A percentile compares a stretch with the other conserved stretches of the same genome.
Conservation (phyloP, 1,284 basidiomycete species). For the Butyriboletus appendiculatus region DNA sequence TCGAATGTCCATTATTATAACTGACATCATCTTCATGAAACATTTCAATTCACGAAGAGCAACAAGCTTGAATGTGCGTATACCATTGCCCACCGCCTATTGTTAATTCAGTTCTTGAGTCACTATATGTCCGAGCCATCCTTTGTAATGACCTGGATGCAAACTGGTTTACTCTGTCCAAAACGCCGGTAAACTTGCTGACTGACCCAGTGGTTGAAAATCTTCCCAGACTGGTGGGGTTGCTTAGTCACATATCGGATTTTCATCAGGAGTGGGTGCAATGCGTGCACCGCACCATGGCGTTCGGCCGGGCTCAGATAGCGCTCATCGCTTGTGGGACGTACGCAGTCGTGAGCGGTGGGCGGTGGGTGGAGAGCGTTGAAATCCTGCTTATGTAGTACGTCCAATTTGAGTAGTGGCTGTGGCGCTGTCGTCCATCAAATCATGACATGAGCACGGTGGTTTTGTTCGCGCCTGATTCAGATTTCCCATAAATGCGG, state of each 20-base stretch:
- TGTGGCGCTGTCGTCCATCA: conserved; percentile 59
- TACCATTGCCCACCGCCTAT: conserved; percentile 29
- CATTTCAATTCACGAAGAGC: conserved; percentile 53
- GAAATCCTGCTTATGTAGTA: conserved; percentile 52
- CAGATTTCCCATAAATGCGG: conserved; percentile 45
- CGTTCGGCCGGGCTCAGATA: conserved; percentile 45
- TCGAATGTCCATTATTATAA: conserved; percentile 7
- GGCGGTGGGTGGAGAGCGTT: conserved; percentile 38
- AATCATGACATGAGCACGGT: conserved; percentile 38
- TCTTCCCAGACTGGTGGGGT: conserved; percentile 45
- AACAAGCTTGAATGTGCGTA: conserved; percentile 63
- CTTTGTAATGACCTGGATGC: conserved; percentile 20
- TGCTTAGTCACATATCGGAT: conserved; percentile 53
- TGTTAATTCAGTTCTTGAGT: conserved; percentile 80
- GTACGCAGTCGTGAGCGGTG: conserved; percentile 32
- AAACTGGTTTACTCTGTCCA: conserved; percentile 27
- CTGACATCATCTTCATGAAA: conserved; percentile 11
- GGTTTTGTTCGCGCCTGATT: no score
- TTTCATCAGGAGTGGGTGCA: conserved; percentile 52
- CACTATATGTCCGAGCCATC: conserved; percentile 51
- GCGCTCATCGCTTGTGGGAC: conserved; percentile 66
- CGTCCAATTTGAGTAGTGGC: conserved; percentile 21
- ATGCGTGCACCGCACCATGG: conserved; percentile 47
- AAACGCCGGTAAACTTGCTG: conserved; percentile 20
- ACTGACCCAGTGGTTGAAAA: conserved; percentile 4